Conservation (phyloP, 352 stramenopile genomes). For the Phytophthora boehmeriae region DNA sequence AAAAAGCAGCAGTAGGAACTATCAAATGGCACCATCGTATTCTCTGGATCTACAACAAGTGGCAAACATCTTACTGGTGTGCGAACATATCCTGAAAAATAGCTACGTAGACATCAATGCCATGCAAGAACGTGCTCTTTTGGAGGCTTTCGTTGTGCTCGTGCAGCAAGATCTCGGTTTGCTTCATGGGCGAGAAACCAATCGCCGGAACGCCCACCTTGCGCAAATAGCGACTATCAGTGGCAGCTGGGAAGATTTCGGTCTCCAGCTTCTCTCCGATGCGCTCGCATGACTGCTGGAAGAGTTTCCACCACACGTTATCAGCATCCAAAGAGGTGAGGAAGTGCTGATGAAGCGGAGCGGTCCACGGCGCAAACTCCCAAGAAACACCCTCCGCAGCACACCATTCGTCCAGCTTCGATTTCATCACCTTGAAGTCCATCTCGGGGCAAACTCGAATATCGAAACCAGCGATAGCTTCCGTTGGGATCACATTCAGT, state of each 20-base stretch:
- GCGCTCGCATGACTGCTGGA: constrained; percentile 38
- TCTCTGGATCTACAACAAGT: neutral
- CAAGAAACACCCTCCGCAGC: constrained; percentile 85
- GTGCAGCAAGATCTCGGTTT: constrained; percentile 94
- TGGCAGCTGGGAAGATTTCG: constrained; percentile 95
- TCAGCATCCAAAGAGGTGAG: constrained; percentile 56
- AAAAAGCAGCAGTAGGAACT: too few species aligned
- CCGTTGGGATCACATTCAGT: constrained; percentile 94
- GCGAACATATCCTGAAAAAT: constrained; percentile 65
- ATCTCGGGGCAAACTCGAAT: constrained; percentile 94
- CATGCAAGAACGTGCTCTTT: constrained; percentile 92
- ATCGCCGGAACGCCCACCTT: constrained; percentile 62
- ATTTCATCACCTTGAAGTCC: constrained; percentile 55
- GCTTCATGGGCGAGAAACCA: constrained; percentile 95
- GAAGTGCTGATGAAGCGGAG: constrained; percentile 64
- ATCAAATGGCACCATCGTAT: constrained; percentile 2
- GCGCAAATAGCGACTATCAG: constrained; percentile 93
- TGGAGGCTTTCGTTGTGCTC: constrained; percentile 97
- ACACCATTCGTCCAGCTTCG: constrained; percentile 93
- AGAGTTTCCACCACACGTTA: constrained; percentile 67
- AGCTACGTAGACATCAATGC: constrained; percentile 87
- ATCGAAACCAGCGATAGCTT: constrained; percentile 92
- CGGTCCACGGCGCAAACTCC: constrained; percentile 59
- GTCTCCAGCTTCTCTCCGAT: constrained; percentile 57
- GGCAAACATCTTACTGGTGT: constrained; percentile 14